A percentile compares a stretch with the other conserved stretches of the same genome.
These are phyloP conservation scores for Dipteronia dyeriana DNA, from an alignment of 345 rosid genomes.

Conservation along the genomic window DNA sequence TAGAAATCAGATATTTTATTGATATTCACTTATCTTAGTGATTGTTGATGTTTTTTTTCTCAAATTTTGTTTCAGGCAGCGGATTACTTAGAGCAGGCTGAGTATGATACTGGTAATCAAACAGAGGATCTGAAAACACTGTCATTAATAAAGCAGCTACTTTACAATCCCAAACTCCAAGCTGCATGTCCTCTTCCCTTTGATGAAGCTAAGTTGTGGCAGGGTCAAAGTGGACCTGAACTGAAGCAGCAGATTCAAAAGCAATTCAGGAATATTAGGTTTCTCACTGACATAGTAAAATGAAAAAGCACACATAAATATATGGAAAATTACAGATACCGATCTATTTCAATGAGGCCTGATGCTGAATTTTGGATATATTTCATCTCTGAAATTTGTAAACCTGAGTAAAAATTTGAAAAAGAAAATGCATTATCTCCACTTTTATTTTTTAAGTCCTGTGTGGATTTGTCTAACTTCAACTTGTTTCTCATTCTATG, in stretches of 20 bases:
- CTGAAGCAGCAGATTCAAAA: conserved; percentile 46
- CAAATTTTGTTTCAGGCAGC: conserved; percentile 54
- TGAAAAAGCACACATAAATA: background rate
- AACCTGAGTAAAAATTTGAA: background rate
- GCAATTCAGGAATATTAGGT: conserved; percentile 22
- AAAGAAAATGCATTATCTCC: background rate
- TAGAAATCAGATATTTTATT: background rate
- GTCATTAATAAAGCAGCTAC: conserved; percentile 76
- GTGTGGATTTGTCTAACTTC: too few species aligned
- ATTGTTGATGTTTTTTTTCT: background rate
- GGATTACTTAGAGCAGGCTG: conserved; percentile 83
- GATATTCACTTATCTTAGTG: background rate
- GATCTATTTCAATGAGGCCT: background rate
- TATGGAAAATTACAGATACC: background rate
- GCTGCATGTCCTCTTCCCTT: conserved; percentile 95
- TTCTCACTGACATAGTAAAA: conserved; percentile 1
- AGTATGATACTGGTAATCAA: conserved; percentile 78
- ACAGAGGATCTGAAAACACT: conserved; percentile 82
- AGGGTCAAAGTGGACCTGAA: conserved; percentile 94
- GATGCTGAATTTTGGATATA: background rate
- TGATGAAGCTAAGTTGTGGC: conserved; percentile 97
- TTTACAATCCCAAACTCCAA: conserved; percentile 67
- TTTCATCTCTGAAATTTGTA: background rate
- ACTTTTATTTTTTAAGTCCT: background rate
- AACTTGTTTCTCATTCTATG: background rate